Conservation (phyloP, 192 early-diverging fungal genomes). For the Spinellus fusiger region DNA sequence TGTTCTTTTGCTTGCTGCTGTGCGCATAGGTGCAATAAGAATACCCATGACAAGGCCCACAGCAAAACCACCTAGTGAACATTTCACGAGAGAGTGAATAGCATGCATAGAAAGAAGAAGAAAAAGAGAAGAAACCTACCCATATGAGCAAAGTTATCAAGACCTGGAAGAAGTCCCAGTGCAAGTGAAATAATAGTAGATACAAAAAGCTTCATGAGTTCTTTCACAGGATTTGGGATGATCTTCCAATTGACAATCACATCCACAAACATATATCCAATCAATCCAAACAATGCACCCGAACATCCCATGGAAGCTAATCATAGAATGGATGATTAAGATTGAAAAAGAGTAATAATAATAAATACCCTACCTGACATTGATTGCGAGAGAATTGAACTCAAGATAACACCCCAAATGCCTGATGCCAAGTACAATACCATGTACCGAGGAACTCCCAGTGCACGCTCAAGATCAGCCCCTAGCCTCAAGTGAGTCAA, state of each 20-base stretch:
- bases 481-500: conserved; percentile 65
- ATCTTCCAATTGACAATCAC: conserved; percentile 74
- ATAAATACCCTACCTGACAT: conserved; percentile 32
- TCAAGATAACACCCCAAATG: conserved; percentile 72
- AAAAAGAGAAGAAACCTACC: conserved; percentile 31
- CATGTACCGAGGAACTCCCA: conserved; percentile 68
- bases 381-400: conserved; percentile 52
- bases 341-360: no score
- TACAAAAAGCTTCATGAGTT: conserved; percentile 62
- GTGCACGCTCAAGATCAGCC: conserved; percentile 64
- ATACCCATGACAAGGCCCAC: conserved; percentile 14
- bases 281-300: conserved; percentile 60
- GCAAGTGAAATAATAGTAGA: conserved; percentile 62
- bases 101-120: not conserved
- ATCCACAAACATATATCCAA: conserved; percentile 75
- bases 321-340: not conserved
- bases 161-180: conserved; percentile 67
- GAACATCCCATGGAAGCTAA: conserved; percentile 55
- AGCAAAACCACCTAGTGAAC: conserved; percentile 13
- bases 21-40: conserved; percentile 14
- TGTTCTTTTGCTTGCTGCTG: conserved; percentile 1
- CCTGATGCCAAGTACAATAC: conserved; percentile 61
- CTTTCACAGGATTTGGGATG: conserved; percentile 56
- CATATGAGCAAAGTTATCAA: conserved; percentile 84
- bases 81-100: not conserved